A percentile compares a stretch with the other conserved stretches of the same genome.
Conservation (phyloP, 2,329 filamentous ascomycete genomes). For the Aspergillus neotritici region DNA sequence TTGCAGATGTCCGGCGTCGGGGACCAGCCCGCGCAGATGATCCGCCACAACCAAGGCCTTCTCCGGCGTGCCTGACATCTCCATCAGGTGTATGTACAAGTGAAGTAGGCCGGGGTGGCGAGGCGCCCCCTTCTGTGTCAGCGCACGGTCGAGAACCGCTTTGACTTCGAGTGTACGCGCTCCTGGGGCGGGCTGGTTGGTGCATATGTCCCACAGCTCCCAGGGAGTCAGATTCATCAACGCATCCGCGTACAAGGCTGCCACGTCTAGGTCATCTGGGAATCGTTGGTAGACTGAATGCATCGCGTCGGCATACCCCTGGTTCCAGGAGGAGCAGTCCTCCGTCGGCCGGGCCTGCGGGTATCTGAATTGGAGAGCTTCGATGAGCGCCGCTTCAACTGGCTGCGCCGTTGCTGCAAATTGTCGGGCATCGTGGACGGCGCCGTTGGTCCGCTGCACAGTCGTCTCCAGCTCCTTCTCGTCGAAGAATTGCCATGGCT, state of each 20-base stretch:
- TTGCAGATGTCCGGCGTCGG: slow-evolving; percentile 63
- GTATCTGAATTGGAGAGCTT: slow-evolving; percentile 58
- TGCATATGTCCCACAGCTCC: slow-evolving; percentile 58
- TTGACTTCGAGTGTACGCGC: slow-evolving; percentile 57
- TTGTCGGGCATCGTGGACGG: slow-evolving; percentile 41
- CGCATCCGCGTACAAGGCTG: slow-evolving; percentile 58
- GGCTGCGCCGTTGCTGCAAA: slow-evolving; percentile 36
- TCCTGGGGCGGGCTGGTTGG: slow-evolving; percentile 50
- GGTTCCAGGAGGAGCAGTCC: slow-evolving; percentile 53
- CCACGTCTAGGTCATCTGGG: slow-evolving; percentile 57
- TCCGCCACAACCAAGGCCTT: slow-evolving; percentile 57
- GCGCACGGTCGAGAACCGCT: slow-evolving; percentile 52
- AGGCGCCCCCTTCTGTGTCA: slow-evolving; percentile 46
- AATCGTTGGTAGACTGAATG: slow-evolving; percentile 48
- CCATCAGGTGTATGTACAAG: slow-evolving; percentile 71
- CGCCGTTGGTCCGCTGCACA: slow-evolving; percentile 45
- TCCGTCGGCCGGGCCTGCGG: slow-evolving; percentile 47
- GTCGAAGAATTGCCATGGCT: slow-evolving; percentile 69
- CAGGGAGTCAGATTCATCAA: slow-evolving; percentile 63
- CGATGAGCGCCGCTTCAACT: slow-evolving; percentile 58
- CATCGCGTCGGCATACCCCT: slow-evolving; percentile 60
- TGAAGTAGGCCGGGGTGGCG: slow-evolving; percentile 67
- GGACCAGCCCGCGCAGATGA: slow-evolving; percentile 57
- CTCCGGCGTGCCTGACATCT: slow-evolving; percentile 66
- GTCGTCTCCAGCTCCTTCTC: slow-evolving; percentile 49